phyloP scores from a whole-genome alignment of 2,329 filamentous ascomycete genomes.

The Talaromyces sp. region DNA sequence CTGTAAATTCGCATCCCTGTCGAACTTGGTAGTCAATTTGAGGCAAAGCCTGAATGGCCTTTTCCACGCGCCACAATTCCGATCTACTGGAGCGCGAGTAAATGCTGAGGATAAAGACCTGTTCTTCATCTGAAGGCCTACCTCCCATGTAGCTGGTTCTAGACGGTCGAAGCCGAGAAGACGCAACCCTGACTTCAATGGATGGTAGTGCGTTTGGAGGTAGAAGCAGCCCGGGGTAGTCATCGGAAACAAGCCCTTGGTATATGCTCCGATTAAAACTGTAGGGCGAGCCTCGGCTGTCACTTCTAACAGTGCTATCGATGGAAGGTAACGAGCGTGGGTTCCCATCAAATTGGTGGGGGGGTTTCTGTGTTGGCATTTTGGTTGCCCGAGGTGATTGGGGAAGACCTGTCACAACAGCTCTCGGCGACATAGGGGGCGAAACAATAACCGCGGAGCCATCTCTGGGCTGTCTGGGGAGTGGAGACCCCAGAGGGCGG shows the following conservation, averaged over 20 bases:
- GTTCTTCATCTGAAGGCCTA: slow-evolving; percentile 80
- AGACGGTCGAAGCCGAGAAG: slow-evolving; percentile 90
- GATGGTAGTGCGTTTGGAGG: slow-evolving; percentile 84
- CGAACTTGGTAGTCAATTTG: slow-evolving; percentile 78
- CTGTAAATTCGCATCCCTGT: slow-evolving; percentile 65
- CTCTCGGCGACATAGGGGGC: slow-evolving; percentile 64
- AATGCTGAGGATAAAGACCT: slow-evolving; percentile 86
- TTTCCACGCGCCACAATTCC: slow-evolving; percentile 93
- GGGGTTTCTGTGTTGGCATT: slow-evolving; percentile 52
- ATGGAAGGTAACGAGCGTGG: slow-evolving; percentile 29
- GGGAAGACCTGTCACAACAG: slow-evolving; percentile 49
- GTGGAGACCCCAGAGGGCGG: slow-evolving; percentile 55
- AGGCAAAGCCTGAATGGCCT: slow-evolving; percentile 76
- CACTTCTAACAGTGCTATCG: slow-evolving; percentile 30
- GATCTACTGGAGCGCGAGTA: slow-evolving; percentile 60
- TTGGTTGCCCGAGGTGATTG: slow-evolving; percentile 70
- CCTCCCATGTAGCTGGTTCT: slow-evolving; percentile 76
- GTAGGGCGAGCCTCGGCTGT: slow-evolving; percentile 26
- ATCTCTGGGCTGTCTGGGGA: slow-evolving; percentile 54
- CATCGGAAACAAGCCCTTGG: slow-evolving; percentile 74
- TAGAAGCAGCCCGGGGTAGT: slow-evolving; percentile 79
- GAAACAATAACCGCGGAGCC: slow-evolving; percentile 49
- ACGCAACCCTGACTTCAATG: slow-evolving; percentile 81
- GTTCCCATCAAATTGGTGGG: slow-evolving; percentile 13
- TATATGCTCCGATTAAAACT: slow-evolving; percentile 54